phyloP scores from a whole-genome alignment of 2,329 filamentous ascomycete species.

The Fusarium sp. region DNA sequence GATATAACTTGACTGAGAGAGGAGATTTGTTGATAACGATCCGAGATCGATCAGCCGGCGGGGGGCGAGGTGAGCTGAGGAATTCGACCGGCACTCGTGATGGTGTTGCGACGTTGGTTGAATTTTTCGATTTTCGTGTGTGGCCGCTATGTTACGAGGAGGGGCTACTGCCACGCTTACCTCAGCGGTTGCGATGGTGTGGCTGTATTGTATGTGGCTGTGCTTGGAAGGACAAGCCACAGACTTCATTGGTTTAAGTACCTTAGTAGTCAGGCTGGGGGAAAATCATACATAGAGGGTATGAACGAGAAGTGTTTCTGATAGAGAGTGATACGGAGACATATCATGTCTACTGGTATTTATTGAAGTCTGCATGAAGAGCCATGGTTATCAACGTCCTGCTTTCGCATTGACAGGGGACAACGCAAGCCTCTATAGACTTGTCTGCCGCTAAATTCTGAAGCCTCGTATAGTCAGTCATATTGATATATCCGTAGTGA shows the following conservation, averaged over 20 bases:
- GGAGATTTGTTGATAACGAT: constrained; percentile 55
- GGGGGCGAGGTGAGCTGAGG: constrained; percentile 51
- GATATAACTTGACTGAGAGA: constrained; percentile 55
- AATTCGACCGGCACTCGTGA: constrained; percentile 57
- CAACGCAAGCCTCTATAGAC: no score
- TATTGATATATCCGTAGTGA: no score
- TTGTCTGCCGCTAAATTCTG: no score
- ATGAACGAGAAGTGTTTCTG: neutral
- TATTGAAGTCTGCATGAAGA: no score
- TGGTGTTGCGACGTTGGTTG: constrained; percentile 55
- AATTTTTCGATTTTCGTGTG: constrained; percentile 63
- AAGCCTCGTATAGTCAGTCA: no score
- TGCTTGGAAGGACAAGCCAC: neutral
- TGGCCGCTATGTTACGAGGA: constrained; percentile 59
- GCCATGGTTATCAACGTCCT: no score
- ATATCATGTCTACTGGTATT: no score
- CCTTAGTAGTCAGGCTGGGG: no score
- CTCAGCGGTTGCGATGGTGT: constrained; percentile 44
- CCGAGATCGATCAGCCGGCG: constrained; percentile 56
- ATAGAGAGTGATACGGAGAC: no score
- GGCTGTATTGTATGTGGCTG: constrained; percentile 23
- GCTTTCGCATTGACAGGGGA: no score
- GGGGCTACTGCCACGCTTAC: constrained; percentile 54
- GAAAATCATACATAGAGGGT: neutral
- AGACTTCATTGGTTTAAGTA: neutral